phyloP scores from a whole-genome alignment of 768 basidiomycete genomes.

The Pluteus cervinus region DNA sequence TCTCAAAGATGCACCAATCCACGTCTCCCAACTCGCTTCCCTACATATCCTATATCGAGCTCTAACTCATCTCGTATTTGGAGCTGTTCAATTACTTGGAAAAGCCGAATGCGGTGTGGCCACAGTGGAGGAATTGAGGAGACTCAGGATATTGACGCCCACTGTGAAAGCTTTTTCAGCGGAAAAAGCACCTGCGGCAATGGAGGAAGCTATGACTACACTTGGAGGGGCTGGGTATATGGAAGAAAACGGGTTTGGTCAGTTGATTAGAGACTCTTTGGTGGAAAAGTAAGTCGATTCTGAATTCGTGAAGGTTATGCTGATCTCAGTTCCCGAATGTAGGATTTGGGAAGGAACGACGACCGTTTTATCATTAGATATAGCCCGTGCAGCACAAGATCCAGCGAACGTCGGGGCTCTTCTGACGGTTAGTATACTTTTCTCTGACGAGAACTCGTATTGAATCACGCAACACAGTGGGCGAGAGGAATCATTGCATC shows the following conservation, averaged over 20 bases:
- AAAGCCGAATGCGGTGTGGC: constrained; percentile 53
- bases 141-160: constrained; percentile 63
- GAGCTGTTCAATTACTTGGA: constrained; percentile 52
- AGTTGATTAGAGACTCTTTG: constrained; percentile 60
- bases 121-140: constrained; percentile 37
- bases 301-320: neutral
- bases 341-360: constrained; percentile 79
- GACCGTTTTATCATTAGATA: constrained; percentile 62
- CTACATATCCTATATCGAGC: constrained; percentile 62
- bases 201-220: constrained; percentile 71
- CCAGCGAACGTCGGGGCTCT: constrained; percentile 39
- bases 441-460: constrained; percentile 2
- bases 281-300: constrained; percentile 59
- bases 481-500: constrained; percentile 34
- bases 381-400: constrained; percentile 49
- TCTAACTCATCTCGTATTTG: constrained; percentile 57
- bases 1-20: constrained; percentile 50
- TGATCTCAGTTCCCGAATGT: constrained; percentile 1
- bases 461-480: no score
- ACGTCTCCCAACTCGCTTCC: constrained; percentile 59
- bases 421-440: constrained; percentile 33
- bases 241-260: constrained; percentile 72
- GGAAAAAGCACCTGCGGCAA: constrained; percentile 53
- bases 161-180: constrained; percentile 66
- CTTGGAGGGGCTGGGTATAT: constrained; percentile 80